A percentile compares a stretch with the other conserved stretches of the same genome.
These are phyloP conservation scores for Baorangia bicolor DNA, from an alignment of 768 basidiomycete species.

Conservation along the genomic window DNA sequence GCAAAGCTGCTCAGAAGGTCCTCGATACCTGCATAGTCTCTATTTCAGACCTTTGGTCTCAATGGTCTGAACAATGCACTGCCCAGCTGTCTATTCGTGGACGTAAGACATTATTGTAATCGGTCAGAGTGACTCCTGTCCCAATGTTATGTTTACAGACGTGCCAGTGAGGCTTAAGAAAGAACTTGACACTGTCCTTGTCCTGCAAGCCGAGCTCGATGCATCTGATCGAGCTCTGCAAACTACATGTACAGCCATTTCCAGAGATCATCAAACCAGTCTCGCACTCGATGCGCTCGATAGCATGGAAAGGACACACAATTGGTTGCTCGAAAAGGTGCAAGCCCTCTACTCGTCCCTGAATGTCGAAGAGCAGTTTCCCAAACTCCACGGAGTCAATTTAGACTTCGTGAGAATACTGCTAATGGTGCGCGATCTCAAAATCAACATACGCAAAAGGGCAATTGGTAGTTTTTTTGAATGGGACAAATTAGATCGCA, in stretches of 20 bases:
- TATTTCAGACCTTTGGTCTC: background rate
- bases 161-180: constrained; percentile 31
- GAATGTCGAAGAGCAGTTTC: constrained; percentile 8
- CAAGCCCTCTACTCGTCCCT: constrained; percentile 7
- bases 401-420: constrained; percentile 5
- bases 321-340: background rate
- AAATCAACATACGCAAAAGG: constrained; percentile 25
- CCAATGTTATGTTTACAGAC: constrained; percentile 22
- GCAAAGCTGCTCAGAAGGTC: background rate
- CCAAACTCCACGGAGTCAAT: background rate
- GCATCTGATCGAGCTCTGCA: constrained; percentile 25
- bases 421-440: constrained; percentile 16
- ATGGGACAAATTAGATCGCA: constrained; percentile 27
- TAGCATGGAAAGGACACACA: constrained; percentile 13
- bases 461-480: constrained; percentile 28
- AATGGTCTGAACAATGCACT: background rate
- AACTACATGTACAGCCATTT: constrained; percentile 5
- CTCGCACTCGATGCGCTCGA: constrained; percentile 8
- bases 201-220: constrained; percentile 32
- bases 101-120: background rate
- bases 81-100: background rate
- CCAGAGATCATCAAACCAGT: background rate
- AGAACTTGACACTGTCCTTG: constrained; percentile 33
- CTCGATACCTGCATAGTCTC: background rate
- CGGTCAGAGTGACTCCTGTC: too few species aligned